Base-by-base conservation (phyloP, 768 basidiomycete species). In the Russula dissimulans region DNA sequence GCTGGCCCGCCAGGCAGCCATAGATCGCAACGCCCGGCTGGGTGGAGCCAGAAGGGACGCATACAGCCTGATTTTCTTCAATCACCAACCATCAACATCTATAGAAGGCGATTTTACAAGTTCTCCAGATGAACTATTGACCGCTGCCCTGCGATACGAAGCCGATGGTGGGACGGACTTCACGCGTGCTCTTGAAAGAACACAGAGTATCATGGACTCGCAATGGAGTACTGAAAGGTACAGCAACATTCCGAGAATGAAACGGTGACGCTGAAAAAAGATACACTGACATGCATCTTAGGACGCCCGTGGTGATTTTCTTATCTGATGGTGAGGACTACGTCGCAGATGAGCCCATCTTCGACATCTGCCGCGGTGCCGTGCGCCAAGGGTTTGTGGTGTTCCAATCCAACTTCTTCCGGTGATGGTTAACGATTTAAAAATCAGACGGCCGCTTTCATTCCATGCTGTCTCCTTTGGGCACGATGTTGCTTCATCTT, bases 381-480 rank as follows among this genome's bases (percentile, higher is more conserved):
- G 63, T 79, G 17, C 70, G 72, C 36, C 76, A 75, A 7, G 81
- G 82, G 80, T 81, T 64, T 48, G 67, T 12, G 1, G 17, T 49
- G 32, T 39, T 17, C 0, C 5, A 12, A 46, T 34, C 36, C 22
- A 26, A 38, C 8, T 8, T 29, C 7, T 9, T 41, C 3, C 29
- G 4, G 42, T 3, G 65, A 15, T 34, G 1, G 32, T 5, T 53
- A 4, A 61, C 39, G 14, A 18, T 1, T 4, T 3, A n/a, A 42
- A 46, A 4, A 12, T 4, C 48, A 84, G 83, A n/a, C 79, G 80
- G 72, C 69, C 82, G 0, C 70, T 82, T 5, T 82, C 83, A 0
- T 79, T 85, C 67, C 84, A 85, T 46, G 68, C 82, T 0, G 79
- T 85, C 18, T 76, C 81, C 0, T 85, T 85, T 43, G 83, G 83